These are phyloP conservation scores for Tilletia indica DNA, from an alignment of 1,284 basidiomycete genomes.

Conservation along the genomic window DNA sequence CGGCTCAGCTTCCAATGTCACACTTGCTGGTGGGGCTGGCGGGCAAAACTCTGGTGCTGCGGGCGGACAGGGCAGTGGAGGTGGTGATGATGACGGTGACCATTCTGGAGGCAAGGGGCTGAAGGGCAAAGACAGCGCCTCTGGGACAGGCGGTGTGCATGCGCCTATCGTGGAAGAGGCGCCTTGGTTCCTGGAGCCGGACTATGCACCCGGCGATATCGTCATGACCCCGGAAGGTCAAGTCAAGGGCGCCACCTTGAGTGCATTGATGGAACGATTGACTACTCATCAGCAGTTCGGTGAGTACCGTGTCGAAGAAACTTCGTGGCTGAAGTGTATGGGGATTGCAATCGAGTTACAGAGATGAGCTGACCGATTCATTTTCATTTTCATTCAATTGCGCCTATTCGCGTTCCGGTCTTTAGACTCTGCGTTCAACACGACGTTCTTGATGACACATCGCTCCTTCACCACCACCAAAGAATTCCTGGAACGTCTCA, in stretches of 20 bases:
- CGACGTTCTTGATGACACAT: conserved; percentile 94
- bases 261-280: conserved; percentile 80
- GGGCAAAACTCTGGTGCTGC: neutral
- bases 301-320: conserved; percentile 10
- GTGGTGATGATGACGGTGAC: neutral
- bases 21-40: neutral
- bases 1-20: neutral
- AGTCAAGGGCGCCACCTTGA: conserved; percentile 81
- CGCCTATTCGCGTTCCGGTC: neutral
- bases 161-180: conserved; percentile 56
- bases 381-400: conserved; percentile 20
- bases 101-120: neutral
- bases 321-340: no score
- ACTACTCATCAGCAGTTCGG: conserved; percentile 68
- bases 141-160: neutral
- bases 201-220: conserved; percentile 77
- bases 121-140: neutral
- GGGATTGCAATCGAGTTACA: no score
- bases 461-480: conserved; percentile 87
- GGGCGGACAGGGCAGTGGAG: neutral
- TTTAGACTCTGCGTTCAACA: conserved; percentile 74
- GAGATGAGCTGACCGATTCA: no score
- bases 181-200: conserved; percentile 76
- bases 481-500: conserved; percentile 80
- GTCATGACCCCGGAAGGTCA: conserved; percentile 68